Evolutionary conservation across 768 basidiomycete species (phyloP).

Genomic region (Kwoniella dendrophila): DNA sequence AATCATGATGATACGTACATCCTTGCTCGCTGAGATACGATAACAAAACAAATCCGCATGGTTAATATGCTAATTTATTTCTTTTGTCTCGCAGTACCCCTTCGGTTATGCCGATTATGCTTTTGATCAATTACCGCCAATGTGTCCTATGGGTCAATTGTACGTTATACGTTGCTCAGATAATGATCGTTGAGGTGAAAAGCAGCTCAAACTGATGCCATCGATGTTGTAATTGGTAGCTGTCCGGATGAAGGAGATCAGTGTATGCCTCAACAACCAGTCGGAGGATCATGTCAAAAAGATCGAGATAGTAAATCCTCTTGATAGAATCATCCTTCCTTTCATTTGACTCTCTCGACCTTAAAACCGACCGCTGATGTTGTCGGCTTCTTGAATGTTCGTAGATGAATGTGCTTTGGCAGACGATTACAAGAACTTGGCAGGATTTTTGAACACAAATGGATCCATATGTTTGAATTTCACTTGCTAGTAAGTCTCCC

Average conservation of each 20-base stretch:
- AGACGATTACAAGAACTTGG: constrained; percentile 63
- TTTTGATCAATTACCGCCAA: constrained; percentile 61
- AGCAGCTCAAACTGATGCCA: too few relatives aligned
- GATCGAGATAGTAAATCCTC: constrained; percentile 73
- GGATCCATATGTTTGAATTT: constrained; percentile 82
- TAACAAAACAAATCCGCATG: constrained; percentile 1
- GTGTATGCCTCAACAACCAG: constrained; percentile 66
- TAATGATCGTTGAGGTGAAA: not conserved
- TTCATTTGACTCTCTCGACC: constrained; percentile 2
- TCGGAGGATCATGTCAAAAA: constrained; percentile 75
- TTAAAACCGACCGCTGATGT: too few relatives aligned
- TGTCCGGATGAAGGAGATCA: constrained; percentile 80
- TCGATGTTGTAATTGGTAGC: constrained; percentile 22
- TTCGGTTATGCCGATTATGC: constrained; percentile 51
- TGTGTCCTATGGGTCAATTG: constrained; percentile 68
- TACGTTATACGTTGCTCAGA: constrained; percentile 22
- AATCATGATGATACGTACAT: too few relatives aligned
- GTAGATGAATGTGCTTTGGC: constrained; percentile 77
- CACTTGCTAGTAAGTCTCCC: constrained; percentile 67
- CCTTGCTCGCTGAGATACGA: too few relatives aligned
- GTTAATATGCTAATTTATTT: not conserved
- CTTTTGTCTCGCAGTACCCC: constrained; percentile 42
- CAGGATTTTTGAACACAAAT: constrained; percentile 70
- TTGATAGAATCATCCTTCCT: not conserved
- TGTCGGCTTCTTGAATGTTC: constrained; percentile 5